These are phyloP conservation scores for Mycena vitilis DNA, from an alignment of 768 basidiomycete species.

Conservation along the genomic window DNA sequence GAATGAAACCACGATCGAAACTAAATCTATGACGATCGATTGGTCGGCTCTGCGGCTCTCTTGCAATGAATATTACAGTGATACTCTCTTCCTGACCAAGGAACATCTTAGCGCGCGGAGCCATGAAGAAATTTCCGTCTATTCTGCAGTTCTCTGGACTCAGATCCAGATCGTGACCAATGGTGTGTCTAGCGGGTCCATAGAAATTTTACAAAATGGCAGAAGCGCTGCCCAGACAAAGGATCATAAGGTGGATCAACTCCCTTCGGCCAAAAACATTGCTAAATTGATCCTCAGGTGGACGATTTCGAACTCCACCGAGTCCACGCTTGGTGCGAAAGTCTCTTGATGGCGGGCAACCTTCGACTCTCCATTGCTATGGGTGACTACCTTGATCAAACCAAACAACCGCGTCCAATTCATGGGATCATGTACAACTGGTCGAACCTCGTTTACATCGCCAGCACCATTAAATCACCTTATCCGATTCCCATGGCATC, in stretches of 20 bases:
- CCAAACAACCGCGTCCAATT: conserved; percentile 50
- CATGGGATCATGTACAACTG: conserved; percentile 74
- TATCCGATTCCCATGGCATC: conserved; percentile 44
- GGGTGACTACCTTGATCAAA: conserved; percentile 67
- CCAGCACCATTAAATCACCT: conserved; percentile 66
- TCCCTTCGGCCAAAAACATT: too few relatives aligned
- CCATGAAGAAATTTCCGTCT: conserved; percentile 78
- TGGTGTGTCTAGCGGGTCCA: conserved; percentile 73
- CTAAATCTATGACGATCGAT: conserved; percentile 62
- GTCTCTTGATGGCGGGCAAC: conserved; percentile 56
- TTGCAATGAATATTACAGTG: conserved; percentile 64
- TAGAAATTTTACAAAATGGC: conserved; percentile 61
- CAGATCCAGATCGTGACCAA: conserved; percentile 76
- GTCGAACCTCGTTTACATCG: conserved; percentile 71
- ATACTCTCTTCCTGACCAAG: conserved; percentile 54
- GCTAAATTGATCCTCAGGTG: conserved; percentile 31
- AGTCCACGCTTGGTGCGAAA: conserved; percentile 61
- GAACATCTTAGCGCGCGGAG: conserved; percentile 60
- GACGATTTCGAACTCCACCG: conserved; percentile 73
- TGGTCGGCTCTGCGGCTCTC: conserved; percentile 65
- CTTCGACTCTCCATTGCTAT: conserved; percentile 58
- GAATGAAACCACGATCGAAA: conserved; percentile 50
- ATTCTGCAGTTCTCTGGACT: conserved; percentile 68
- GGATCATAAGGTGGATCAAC: conserved; percentile 38
- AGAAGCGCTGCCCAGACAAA: conserved; percentile 43